Conservation (phyloP, 202 grass and related monocot species). For the Carex arenaria region DNA sequence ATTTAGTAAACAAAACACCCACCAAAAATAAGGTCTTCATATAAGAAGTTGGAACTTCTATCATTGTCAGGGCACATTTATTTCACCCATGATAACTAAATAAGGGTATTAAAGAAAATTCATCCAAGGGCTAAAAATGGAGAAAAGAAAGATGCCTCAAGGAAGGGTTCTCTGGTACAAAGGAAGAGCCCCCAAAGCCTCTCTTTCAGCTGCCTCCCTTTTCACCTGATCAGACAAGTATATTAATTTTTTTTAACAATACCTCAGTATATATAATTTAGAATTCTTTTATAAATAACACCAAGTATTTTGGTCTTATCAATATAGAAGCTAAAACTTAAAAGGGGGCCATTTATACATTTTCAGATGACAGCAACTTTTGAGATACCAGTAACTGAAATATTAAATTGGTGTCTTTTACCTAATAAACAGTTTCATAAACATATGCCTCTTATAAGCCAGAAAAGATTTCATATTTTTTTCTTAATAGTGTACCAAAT, state of each 20-base stretch:
- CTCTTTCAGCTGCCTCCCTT: conserved; percentile 65
- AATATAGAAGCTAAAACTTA: background rate
- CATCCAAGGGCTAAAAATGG: background rate
- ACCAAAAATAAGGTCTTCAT: background rate
- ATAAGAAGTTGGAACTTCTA: conserved; percentile 5
- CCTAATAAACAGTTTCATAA: background rate
- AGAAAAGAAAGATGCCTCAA: conserved; percentile 24
- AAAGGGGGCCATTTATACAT: background rate
- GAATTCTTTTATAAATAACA: background rate
- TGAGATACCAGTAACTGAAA: background rate
- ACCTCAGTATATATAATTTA: background rate
- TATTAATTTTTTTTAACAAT: background rate
- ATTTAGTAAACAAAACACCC: conserved; percentile 5
- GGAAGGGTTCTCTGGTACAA: conserved; percentile 85
- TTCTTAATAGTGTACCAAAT: background rate
- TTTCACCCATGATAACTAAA: conserved; percentile 44
- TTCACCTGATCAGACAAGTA: conserved; percentile 57
- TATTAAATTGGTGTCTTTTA: background rate
- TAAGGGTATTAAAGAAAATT: conserved; percentile 10
- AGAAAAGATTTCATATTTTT: background rate
- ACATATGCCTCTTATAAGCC: background rate
- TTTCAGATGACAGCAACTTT: background rate
- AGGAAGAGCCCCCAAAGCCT: conserved; percentile 85
- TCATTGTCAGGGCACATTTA: conserved; percentile 69
- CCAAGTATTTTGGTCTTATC: background rate